These are phyloP conservation scores for Jaenimonas drosophilae DNA, from an alignment of 208 protist species.

Conservation along the genomic window DNA sequence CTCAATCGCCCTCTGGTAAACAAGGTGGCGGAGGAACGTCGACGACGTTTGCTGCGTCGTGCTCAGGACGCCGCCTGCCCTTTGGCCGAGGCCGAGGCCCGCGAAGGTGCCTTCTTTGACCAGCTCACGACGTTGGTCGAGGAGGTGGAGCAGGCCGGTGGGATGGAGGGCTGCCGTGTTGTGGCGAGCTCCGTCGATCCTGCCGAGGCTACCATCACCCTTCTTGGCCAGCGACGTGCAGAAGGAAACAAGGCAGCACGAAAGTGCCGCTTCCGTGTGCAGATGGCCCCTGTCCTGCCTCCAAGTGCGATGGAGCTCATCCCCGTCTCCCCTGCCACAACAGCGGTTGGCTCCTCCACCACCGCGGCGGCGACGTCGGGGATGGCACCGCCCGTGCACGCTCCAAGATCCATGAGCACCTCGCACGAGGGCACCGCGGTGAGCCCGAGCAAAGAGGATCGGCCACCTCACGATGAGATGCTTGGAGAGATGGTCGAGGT, in stretches of 20 bases:
- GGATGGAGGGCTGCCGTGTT: too few species aligned
- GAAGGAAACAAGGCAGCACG: not conserved
- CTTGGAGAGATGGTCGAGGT: not conserved
- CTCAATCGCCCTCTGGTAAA: constrained; percentile 45
- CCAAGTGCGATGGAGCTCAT: not conserved
- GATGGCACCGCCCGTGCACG: not conserved
- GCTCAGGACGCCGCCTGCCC: constrained; percentile 7
- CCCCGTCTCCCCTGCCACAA: not conserved
- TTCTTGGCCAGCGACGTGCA: too few species aligned
- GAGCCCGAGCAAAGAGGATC: not conserved
- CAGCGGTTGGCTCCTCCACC: not conserved
- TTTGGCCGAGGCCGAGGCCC: constrained; percentile 1
- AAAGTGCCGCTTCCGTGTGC: not conserved
- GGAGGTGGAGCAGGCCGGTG: too few species aligned
- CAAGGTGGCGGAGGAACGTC: constrained; percentile 26
- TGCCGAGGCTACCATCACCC: not conserved
- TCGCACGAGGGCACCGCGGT: not conserved
- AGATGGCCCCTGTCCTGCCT: not conserved
- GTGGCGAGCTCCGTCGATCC: too few species aligned
- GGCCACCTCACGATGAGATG: not conserved
- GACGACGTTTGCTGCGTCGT: constrained; percentile 21
- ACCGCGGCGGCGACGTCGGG: not conserved
- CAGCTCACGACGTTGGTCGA: too few species aligned
- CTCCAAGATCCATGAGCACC: not conserved
- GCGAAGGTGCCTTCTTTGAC: too few species aligned